Percentiles rank a stretch among this genome's conserved stretches.
Evolutionary conservation across 768 basidiomycete genomes (phyloP).

Genomic region (Steccherinum ochraceum): DNA sequence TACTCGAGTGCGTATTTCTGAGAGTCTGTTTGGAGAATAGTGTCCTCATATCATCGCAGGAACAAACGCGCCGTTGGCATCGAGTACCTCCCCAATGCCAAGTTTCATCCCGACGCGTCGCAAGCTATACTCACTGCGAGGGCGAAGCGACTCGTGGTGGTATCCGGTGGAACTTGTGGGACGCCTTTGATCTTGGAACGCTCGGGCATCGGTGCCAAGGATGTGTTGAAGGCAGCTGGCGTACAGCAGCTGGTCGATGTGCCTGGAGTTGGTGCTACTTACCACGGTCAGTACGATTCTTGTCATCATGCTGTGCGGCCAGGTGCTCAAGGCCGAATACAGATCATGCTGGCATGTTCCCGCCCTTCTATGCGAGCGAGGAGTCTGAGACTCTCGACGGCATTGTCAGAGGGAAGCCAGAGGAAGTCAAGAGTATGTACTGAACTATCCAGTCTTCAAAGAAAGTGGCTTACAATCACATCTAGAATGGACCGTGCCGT

Average conservation of each 20-base stretch:
- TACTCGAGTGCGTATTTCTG: conserved; percentile 24
- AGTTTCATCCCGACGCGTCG: conserved; percentile 15
- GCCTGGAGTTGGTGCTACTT: conserved; percentile 39
- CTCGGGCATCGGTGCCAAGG: conserved; percentile 31
- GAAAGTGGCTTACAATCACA: too few relatives aligned
- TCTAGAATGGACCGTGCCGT: conserved; percentile 31
- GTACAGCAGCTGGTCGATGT: conserved; percentile 31
- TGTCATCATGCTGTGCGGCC: background rate
- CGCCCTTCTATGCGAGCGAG: conserved; percentile 34
- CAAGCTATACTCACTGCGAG: conserved; percentile 19
- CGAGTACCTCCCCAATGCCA: conserved; percentile 27
- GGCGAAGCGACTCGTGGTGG: conserved; percentile 20
- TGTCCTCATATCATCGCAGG: conserved; percentile 17
- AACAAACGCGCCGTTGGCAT: conserved; percentile 32
- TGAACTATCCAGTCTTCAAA: background rate
- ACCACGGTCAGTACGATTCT: conserved; percentile 22
- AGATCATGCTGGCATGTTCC: conserved; percentile 27
- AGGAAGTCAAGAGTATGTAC: conserved; percentile 33
- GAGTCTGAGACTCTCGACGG: conserved; percentile 44
- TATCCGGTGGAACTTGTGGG: conserved; percentile 22
- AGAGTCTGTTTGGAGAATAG: background rate
- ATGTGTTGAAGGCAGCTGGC: conserved; percentile 22
- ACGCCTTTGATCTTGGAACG: background rate
- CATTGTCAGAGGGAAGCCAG: conserved; percentile 34
- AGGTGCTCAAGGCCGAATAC: background rate